These are phyloP conservation scores for Pelargonium myrrhifolium DNA, from an alignment of 441 rosid species.

Conservation along the genomic window DNA sequence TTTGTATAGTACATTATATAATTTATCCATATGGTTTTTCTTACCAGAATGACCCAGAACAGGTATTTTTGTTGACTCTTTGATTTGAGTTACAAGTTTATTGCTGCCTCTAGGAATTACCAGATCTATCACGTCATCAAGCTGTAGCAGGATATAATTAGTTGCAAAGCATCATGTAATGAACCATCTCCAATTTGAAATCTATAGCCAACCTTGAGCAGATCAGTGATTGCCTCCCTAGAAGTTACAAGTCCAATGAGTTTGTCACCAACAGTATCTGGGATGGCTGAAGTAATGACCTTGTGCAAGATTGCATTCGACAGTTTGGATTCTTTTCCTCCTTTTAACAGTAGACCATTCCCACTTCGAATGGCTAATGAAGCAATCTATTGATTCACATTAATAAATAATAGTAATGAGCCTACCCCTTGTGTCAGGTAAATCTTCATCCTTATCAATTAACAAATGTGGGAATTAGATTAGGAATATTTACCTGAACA, in stretches of 20 bases:
- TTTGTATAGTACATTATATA: background rate
- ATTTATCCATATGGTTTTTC: slow-evolving; percentile 4
- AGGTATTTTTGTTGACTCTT: slow-evolving; percentile 86
- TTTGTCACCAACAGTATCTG: slow-evolving; percentile 25
- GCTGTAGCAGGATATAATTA: slow-evolving; percentile 39
- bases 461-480: background rate
- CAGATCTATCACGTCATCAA: slow-evolving; percentile 95
- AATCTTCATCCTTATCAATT: background rate
- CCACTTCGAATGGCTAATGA: slow-evolving; percentile 58
- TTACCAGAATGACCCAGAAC: slow-evolving; percentile 97
- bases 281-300: slow-evolving; percentile 35
- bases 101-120: slow-evolving; percentile 99
- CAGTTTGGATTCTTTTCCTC: slow-evolving; percentile 88
- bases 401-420: background rate
- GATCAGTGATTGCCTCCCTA: slow-evolving; percentile 37
- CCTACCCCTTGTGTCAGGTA: background rate
- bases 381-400: slow-evolving; percentile 28
- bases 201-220: slow-evolving; percentile 26
- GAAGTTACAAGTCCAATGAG: slow-evolving; percentile 37
- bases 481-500: slow-evolving; percentile 32
- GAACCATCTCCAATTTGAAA: slow-evolving; percentile 4
- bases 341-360: slow-evolving; percentile 85
- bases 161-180: slow-evolving; percentile 4
- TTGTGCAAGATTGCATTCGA: slow-evolving; percentile 83
- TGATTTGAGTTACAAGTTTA: slow-evolving; percentile 84